These are phyloP conservation scores for Cylindrotheca fusiformis DNA, from an alignment of 108 stramenopile species.

Conservation along the genomic window DNA sequence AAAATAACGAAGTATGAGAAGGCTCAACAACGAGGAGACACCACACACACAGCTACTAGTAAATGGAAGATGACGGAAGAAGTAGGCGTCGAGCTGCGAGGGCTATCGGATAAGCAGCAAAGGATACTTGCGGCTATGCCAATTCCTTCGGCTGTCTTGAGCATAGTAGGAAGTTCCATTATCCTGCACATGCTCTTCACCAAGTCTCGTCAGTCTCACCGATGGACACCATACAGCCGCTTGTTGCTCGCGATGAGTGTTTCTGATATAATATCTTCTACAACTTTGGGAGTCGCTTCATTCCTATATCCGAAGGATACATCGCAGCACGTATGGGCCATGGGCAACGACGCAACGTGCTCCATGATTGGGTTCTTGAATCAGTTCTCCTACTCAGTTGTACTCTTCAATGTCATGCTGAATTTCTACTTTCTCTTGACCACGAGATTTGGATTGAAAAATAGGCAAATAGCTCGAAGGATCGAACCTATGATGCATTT, in stretches of 20 bases:
- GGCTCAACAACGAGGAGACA: too few relatives aligned
- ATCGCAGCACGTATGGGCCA: neutral
- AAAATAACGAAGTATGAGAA: too few relatives aligned
- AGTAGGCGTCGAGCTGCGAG: neutral
- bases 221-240: slow-evolving; percentile 20
- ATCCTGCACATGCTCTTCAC: slow-evolving; percentile 19
- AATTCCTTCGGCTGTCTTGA: neutral
- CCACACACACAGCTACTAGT: too few relatives aligned
- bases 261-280: slow-evolving; percentile 8
- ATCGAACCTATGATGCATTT: slow-evolving; percentile 17
- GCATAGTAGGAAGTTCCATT: slow-evolving; percentile 1
- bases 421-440: slow-evolving; percentile 29
- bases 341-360: slow-evolving; percentile 25
- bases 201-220: slow-evolving; percentile 1
- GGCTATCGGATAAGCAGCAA: neutral
- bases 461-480: neutral
- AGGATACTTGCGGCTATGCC: neutral
- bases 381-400: slow-evolving; percentile 5
- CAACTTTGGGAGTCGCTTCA: slow-evolving; percentile 2
- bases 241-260: slow-evolving; percentile 27
- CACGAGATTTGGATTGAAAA: slow-evolving; percentile 11
- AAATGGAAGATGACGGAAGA: too few relatives aligned
- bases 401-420: slow-evolving; percentile 18
- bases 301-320: slow-evolving; percentile 15
- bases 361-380: slow-evolving; percentile 12